phyloP scores from a whole-genome alignment of 352 stramenopile species.

The Pythium monospermum region DNA sequence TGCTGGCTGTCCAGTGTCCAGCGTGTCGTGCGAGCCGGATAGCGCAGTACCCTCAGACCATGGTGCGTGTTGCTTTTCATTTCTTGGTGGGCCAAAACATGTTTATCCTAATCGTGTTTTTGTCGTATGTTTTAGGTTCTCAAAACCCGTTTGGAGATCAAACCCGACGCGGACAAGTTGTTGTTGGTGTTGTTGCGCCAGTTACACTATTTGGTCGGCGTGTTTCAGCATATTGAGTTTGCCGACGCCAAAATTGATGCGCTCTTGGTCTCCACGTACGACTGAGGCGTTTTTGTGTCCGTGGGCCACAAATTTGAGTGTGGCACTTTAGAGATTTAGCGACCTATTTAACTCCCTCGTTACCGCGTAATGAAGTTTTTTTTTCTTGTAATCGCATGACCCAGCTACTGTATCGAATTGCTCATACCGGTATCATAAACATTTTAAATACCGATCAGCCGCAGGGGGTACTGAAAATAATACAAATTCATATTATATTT shows the following conservation, averaged over 20 bases:
- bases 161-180: slow-evolving; percentile 21
- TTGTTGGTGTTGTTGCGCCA: slow-evolving; percentile 59
- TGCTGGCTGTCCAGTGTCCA: slow-evolving; percentile 7
- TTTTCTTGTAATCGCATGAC: too few species aligned
- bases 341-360: too few species aligned
- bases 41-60: slow-evolving; percentile 47
- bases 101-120: too few species aligned
- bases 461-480: too few species aligned
- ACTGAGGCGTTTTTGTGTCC: slow-evolving; percentile 9
- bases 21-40: slow-evolving; percentile 37
- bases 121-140: slow-evolving; percentile 2
- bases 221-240: slow-evolving; percentile 68
- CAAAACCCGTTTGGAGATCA: slow-evolving; percentile 38
- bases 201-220: slow-evolving; percentile 67
- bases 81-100: too few species aligned
- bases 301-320: too few species aligned
- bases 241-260: slow-evolving; percentile 51
- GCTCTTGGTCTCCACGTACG: slow-evolving; percentile 48
- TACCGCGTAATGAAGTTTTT: too few species aligned
- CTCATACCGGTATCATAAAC: too few species aligned
- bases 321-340: too few species aligned
- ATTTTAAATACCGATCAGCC: too few species aligned
- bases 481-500: too few species aligned
- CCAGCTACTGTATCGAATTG: too few species aligned
- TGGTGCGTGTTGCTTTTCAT: slow-evolving; percentile 30